These are phyloP conservation scores for Epichloe uncinata DNA, from an alignment of 2,329 filamentous ascomycete species.

Conservation along the genomic window DNA sequence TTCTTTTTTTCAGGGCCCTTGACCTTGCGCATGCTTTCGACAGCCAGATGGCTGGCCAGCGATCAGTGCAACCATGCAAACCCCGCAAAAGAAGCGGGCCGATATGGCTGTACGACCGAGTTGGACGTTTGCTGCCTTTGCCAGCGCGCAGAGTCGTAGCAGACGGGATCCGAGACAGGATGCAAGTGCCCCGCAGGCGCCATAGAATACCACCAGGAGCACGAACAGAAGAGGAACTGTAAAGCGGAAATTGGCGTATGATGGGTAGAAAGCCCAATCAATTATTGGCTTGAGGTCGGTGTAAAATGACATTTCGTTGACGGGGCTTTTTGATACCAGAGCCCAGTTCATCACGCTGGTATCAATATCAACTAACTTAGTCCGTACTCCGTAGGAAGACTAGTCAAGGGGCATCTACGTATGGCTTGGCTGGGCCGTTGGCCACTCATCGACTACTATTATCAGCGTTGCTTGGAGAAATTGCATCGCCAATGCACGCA, in stretches of 20 bases:
- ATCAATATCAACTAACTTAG: not conserved
- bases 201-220: not conserved
- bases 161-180: constrained; percentile 1
- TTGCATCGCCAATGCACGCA: not conserved
- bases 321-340: constrained; percentile 1
- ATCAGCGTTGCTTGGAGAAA: not conserved
- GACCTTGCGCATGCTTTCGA: not conserved
- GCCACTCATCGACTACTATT: too few relatives aligned
- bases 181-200: constrained; percentile 2
- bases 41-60: not conserved
- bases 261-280: constrained; percentile 3
- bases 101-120: too few relatives aligned
- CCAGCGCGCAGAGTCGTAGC: constrained; percentile 3
- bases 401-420: constrained; percentile 1
- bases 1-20: not conserved
- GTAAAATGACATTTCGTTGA: not conserved
- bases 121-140: not conserved
- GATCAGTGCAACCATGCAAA: constrained; percentile 8
- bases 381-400: not conserved
- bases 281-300: not conserved
- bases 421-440: too few relatives aligned
- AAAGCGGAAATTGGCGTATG: not conserved
- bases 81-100: constrained; percentile 8
- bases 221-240: not conserved
- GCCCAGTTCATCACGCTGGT: not conserved